A percentile compares a stretch with the other conserved stretches of the same genome.
Conservation (phyloP, 495 filamentous ascomycete species). For the Penicillium ucsense region DNA sequence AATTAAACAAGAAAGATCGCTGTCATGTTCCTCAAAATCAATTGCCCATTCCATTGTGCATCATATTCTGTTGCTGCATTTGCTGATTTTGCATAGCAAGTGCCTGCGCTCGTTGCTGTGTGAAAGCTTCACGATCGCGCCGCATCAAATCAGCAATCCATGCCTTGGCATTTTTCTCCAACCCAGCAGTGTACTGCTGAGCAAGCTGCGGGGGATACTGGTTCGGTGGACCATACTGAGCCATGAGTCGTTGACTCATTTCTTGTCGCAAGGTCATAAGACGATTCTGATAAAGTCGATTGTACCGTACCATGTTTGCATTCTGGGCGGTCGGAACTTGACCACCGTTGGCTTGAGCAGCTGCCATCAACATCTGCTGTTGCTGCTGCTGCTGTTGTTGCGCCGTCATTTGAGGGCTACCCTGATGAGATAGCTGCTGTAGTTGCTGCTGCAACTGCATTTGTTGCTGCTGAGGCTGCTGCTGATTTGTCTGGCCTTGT, state of each 20-base stretch:
- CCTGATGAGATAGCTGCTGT: conserved; percentile 19
- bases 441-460: too few species aligned
- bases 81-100: conserved; percentile 29
- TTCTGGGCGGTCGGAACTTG: conserved; percentile 25
- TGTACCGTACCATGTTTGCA: conserved; percentile 25
- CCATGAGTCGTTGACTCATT: conserved; percentile 28
- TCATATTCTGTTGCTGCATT: conserved; percentile 39
- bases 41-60: conserved; percentile 38
- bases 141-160: conserved; percentile 40
- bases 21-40: conserved; percentile 3
- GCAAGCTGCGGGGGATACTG: conserved; percentile 35
- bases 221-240: conserved; percentile 32
- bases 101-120: conserved; percentile 23
- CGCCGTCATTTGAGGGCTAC: conserved; percentile 23
- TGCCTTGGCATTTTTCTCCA: conserved; percentile 30
- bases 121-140: conserved; percentile 24
- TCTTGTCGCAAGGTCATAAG: conserved; percentile 28
- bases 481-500: conserved; percentile 25
- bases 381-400: conserved; percentile 32
- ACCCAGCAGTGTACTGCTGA: conserved; percentile 28
- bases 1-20: too few species aligned
- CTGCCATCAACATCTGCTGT: conserved; percentile 34
- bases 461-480: conserved; percentile 4
- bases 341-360: conserved; percentile 33
- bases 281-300: conserved; percentile 29